Percentiles rank a stretch among this genome's conserved stretches.
These are phyloP conservation scores for Nakazawaea peltata DNA, from an alignment of 805 yeast species.

Conservation along the genomic window DNA sequence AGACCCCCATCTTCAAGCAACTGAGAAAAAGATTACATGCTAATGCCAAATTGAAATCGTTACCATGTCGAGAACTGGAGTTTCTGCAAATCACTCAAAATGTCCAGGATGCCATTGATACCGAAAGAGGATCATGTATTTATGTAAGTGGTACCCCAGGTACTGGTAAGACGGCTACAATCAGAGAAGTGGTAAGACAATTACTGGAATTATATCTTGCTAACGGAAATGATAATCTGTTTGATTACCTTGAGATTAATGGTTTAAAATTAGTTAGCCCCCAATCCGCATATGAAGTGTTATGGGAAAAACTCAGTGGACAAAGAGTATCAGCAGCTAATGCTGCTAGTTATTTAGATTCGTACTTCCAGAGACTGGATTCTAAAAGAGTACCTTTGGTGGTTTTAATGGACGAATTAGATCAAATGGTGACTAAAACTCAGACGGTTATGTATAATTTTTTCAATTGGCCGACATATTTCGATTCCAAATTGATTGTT, in stretches of 20 bases:
- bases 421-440: constrained; percentile 76
- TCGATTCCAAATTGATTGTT: constrained; percentile 71
- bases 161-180: constrained; percentile 93
- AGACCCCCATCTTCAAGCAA: constrained; percentile 23
- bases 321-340: constrained; percentile 50
- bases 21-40: constrained; percentile 33
- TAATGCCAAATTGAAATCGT: constrained; percentile 31
- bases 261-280: constrained; percentile 83
- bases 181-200: constrained; percentile 75
- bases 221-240: constrained; percentile 25
- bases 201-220: constrained; percentile 27
- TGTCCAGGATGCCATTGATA: constrained; percentile 62
- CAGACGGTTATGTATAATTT: constrained; percentile 91
- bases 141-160: constrained; percentile 98
- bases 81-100: constrained; percentile 61
- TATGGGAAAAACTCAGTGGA: constrained; percentile 73
- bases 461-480: constrained; percentile 93
- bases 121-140: constrained; percentile 72
- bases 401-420: constrained; percentile 84
- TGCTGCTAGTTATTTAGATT: constrained; percentile 62
- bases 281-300: constrained; percentile 66
- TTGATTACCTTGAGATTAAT: constrained; percentile 80
- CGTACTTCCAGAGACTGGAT: constrained; percentile 43
- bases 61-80: constrained; percentile 87
- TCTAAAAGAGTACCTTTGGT: constrained; percentile 50